phyloP scores from a whole-genome alignment of 768 basidiomycete species.

The Suillus variegatus region DNA sequence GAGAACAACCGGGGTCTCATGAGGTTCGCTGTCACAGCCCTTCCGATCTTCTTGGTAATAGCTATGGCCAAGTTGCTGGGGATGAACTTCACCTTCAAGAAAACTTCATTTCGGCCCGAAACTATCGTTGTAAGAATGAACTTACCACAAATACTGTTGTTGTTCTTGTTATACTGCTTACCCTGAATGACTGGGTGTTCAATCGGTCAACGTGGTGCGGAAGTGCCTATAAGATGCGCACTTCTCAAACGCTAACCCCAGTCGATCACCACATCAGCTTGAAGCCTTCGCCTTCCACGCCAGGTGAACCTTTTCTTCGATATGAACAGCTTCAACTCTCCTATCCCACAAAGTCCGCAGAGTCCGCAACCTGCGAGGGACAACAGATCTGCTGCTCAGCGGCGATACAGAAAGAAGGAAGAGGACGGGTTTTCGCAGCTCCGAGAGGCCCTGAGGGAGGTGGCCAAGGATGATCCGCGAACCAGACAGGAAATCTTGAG shows the following conservation, averaged over 20 bases:
- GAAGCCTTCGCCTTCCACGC: background rate
- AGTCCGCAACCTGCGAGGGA: background rate
- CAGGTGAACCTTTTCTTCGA: too few species aligned
- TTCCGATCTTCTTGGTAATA: background rate
- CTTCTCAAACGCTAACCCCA: background rate
- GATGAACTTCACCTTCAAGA: background rate
- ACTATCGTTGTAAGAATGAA: background rate
- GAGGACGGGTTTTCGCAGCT: background rate
- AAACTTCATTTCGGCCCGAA: background rate
- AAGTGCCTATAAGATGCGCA: background rate
- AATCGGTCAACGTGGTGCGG: background rate
- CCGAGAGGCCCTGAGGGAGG: background rate
- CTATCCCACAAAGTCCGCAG: background rate
- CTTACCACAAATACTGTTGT: background rate
- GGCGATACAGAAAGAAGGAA: constrained; percentile 5
- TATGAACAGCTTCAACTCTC: background rate
- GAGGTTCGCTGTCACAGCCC: background rate
- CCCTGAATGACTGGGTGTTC: background rate
- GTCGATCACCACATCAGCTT: background rate
- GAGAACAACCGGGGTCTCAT: background rate
- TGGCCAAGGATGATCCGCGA: background rate
- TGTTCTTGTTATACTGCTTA: background rate
- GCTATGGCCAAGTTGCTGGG: background rate
- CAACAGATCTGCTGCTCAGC: background rate
- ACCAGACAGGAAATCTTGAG: background rate